A percentile compares a stretch with the other conserved stretches of the same genome.
phyloP scores from a whole-genome alignment of 169 alveolate genomes.

The Cryptosporidium sp. region DNA sequence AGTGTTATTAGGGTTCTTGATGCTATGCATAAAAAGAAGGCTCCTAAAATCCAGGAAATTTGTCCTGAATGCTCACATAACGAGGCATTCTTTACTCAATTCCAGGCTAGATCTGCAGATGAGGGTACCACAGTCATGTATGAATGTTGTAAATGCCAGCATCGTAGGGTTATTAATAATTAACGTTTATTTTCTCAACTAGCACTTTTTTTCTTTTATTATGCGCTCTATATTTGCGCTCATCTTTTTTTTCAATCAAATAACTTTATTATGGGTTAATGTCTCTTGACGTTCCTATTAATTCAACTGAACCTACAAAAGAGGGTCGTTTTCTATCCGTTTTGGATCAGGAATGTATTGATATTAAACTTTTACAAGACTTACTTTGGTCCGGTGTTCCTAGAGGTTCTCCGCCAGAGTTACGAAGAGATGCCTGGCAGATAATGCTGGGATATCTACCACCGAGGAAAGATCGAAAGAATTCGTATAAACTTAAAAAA shows the following conservation, averaged over 20 bases:
- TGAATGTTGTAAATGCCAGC: conserved; percentile 86
- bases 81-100: conserved; percentile 84
- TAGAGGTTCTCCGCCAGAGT: conserved; percentile 82
- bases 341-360: conserved; percentile 61
- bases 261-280: conserved; percentile 45
- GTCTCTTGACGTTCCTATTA: conserved; percentile 11
- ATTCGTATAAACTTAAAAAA: conserved; percentile 82
- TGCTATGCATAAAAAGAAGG: conserved; percentile 78
- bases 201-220: neutral
- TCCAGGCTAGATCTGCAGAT: conserved; percentile 91
- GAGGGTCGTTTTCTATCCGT: conserved; percentile 54
- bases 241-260: neutral
- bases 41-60: conserved; percentile 79
- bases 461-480: conserved; percentile 81
- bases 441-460: conserved; percentile 88
- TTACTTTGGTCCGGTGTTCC: conserved; percentile 87
- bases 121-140: conserved; percentile 90
- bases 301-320: conserved; percentile 19
- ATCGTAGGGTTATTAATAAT: conserved; percentile 85
- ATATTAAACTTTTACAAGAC: conserved; percentile 51
- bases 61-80: conserved; percentile 88
- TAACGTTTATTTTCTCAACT: conserved; percentile 34
- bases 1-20: conserved; percentile 64
- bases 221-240: conserved; percentile 28
- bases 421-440: conserved; percentile 88